Evolutionary conservation across 2,329 filamentous ascomycete genomes (phyloP), one percentile per base, ranked within the genome.

Genomic region (Epichloe glyceriae): DNA sequence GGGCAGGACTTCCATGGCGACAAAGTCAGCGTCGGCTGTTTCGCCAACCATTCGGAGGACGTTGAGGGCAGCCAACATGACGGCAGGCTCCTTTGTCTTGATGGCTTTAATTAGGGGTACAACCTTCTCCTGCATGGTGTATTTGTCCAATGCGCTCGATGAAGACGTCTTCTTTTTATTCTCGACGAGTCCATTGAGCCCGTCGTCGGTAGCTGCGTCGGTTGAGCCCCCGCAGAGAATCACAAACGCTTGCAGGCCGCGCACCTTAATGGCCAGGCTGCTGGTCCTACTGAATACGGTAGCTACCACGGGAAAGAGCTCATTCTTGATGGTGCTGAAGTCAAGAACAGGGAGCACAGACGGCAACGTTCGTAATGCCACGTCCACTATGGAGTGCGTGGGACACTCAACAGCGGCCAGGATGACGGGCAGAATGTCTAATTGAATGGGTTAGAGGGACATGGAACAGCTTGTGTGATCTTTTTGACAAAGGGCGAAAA

Each of bases 51-150:
- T 85, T 47, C 79, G 80, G 56, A 97, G 82, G 1, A 96, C 88
- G 50, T 83, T 84, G 35, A 97, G 73, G 0, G 89, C 85, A 5
- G 91, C 90, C 74, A 97, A 86, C 87, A 97, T 97, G 10, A 98
- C 93, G 7, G 89, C 90, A 0, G 93, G 93, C 65, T 98, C 93
- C 64, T 95, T 97, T 0, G 93, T 98, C 68, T 95, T 97, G 70
- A 98, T 97, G 2, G 76, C 89, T 61, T 87, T 89, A 54, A 98
- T 75, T 4, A 97, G 71, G 0, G 93, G 93, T 0, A 97, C 79
- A 35, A 98, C 86, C 71, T 96, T 97, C 64, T 98, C 93, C 65
- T 98, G 93, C 70, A 98, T 91, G 0, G 93, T 97, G 62, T 93
- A 97, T 66, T 97, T 97, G 70, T 98, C 93, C 30, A 98, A 73